Percentiles rank a stretch among this genome's conserved stretches.
Evolutionary conservation across 441 rosid genomes (phyloP).

Genomic region (Gossypium laxum): DNA sequence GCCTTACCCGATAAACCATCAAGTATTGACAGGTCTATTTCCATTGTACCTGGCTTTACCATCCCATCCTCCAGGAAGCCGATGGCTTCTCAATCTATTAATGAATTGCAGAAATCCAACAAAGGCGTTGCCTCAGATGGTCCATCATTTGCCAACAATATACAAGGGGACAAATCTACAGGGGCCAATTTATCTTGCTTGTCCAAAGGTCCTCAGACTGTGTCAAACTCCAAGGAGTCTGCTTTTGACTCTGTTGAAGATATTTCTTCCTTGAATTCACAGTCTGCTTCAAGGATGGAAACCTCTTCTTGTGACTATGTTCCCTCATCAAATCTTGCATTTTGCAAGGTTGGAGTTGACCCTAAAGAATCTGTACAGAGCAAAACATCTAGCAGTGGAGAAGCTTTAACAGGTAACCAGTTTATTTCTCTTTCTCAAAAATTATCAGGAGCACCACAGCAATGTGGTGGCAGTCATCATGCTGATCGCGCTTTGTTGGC

Average conservation of each 20-base stretch:
- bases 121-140: conserved; percentile 23
- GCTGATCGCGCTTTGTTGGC: conserved; percentile 19
- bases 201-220: conserved; percentile 25
- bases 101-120: conserved; percentile 29
- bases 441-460: conserved; percentile 23
- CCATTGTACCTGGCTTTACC: conserved; percentile 60
- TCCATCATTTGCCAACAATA: conserved; percentile 24
- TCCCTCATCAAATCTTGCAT: conserved; percentile 20
- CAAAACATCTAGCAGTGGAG: conserved; percentile 22
- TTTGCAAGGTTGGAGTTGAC: conserved; percentile 25
- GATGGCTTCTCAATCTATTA: conserved; percentile 26
- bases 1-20: conserved; percentile 60
- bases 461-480: conserved; percentile 20
- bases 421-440: conserved; percentile 21
- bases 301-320: conserved; percentile 20
- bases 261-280: conserved; percentile 19
- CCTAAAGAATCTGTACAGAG: conserved; percentile 29
- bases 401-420: conserved; percentile 24
- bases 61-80: conserved; percentile 33
- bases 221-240: conserved; percentile 14
- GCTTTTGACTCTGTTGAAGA: conserved; percentile 16
- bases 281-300: conserved; percentile 17
- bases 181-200: conserved; percentile 28
- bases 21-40: conserved; percentile 51
- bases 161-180: conserved; percentile 26